A percentile compares a stretch with the other conserved stretches of the same genome.
Evolutionary conservation across 2,329 filamentous ascomycete genomes (phyloP).

Genomic region (Acrodontium crateriforme): DNA sequence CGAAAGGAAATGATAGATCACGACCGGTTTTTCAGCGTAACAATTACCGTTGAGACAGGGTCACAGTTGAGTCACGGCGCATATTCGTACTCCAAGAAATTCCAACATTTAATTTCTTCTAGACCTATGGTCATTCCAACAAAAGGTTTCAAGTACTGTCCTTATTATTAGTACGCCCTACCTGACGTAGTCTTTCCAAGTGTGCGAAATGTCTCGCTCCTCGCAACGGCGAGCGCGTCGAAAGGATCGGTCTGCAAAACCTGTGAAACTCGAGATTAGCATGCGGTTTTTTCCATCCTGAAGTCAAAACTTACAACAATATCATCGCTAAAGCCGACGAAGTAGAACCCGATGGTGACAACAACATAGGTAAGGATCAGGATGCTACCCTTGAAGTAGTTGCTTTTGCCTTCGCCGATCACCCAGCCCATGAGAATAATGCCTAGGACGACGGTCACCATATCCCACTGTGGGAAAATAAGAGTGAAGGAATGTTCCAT

Average conservation of each 20-base stretch:
- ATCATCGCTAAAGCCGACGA: slow-evolving; percentile 54
- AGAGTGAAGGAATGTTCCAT: slow-evolving; percentile 58
- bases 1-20: too few species aligned
- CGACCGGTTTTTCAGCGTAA: too few species aligned
- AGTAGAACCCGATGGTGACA: slow-evolving; percentile 82
- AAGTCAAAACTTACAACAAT: slow-evolving; percentile 25
- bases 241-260: slow-evolving; percentile 33
- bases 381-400: slow-evolving; percentile 98
- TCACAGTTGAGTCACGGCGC: too few species aligned
- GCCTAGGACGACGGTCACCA: slow-evolving; percentile 91
- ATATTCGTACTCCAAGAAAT: too few species aligned
- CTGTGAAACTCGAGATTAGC: slow-evolving; percentile 2
- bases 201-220: slow-evolving; percentile 1
- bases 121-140: too few species aligned
- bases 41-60: too few species aligned
- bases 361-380: slow-evolving; percentile 86
- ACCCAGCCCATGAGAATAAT: slow-evolving; percentile 95
- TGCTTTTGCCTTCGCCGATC: slow-evolving; percentile 97
- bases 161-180: not conserved
- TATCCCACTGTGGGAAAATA: slow-evolving; percentile 97
- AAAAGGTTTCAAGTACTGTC: too few species aligned
- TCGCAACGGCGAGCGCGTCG: slow-evolving; percentile 27
- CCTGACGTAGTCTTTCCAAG: not conserved
- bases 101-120: too few species aligned
- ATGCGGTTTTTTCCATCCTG: not conserved